Evolutionary conservation across 371 early-diverging fungal species (phyloP).

Genomic region (Mucor circinelloides): DNA sequence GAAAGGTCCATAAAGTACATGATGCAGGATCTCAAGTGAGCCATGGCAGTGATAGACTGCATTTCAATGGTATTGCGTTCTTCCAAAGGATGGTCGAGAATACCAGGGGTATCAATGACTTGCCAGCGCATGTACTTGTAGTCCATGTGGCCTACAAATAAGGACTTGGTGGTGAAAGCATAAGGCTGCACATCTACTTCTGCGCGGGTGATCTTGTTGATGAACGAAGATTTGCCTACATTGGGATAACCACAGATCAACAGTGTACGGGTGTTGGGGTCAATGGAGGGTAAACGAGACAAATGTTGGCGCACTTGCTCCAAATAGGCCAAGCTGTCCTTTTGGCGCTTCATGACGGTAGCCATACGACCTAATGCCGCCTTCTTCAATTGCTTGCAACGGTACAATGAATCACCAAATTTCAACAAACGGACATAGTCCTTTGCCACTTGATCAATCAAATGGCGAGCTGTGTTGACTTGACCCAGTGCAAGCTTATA

Average conservation of each 20-base stretch:
- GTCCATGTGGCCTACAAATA: conserved; percentile 99
- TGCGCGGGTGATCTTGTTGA: conserved; percentile 99
- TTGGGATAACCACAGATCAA: conserved; percentile 99
- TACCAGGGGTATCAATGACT: conserved; percentile 99
- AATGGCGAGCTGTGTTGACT: conserved; percentile 96
- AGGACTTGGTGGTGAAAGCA: conserved; percentile 99
- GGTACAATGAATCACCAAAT: conserved; percentile 99
- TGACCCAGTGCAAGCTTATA: conserved; percentile 99
- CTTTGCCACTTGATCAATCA: conserved; percentile 96
- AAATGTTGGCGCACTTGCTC: conserved; percentile 99
- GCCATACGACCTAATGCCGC: conserved; percentile 99
- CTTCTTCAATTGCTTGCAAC: conserved; percentile 99
- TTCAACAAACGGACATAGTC: conserved; percentile 98
- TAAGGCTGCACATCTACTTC: conserved; percentile 99
- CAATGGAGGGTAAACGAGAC: conserved; percentile 97
- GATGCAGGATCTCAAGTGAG: conserved; percentile 98
- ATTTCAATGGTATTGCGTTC: conserved; percentile 99
- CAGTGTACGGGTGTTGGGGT: conserved; percentile 98
- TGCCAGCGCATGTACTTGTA: conserved; percentile 99
- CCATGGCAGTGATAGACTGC: conserved; percentile 99
- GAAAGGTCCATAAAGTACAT: conserved; percentile 99
- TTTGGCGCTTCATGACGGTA: conserved; percentile 98
- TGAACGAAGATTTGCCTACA: conserved; percentile 99
- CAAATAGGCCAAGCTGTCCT: conserved; percentile 97
- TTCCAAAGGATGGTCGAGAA: conserved; percentile 99